Base-by-base conservation (phyloP, 2,329 filamentous ascomycete genomes). In the Fusarium ambrosium region DNA sequence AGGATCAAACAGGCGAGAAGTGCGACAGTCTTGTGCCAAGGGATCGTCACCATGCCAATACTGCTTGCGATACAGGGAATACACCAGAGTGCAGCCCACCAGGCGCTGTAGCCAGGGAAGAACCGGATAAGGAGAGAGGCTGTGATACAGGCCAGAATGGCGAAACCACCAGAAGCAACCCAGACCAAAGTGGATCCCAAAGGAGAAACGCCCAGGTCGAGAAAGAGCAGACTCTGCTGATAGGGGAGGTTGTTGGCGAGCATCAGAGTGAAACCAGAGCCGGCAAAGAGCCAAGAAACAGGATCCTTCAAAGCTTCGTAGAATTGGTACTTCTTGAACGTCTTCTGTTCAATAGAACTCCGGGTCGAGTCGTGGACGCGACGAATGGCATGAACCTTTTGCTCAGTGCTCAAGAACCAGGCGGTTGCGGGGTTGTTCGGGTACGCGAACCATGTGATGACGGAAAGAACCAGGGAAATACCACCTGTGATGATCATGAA, bases 181-280 rank as follows among this genome's bases (percentile, higher is more conserved):
- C 69, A 73, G 7, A 73, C 69, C n/a, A 73, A 8, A 1, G 71
- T 73, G 1, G 71, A 73, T 41, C 71, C 71, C 0, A 73, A 53
- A 4, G 59, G 20, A 9, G 71, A 71, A 11, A 73, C 71, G 2
- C 71, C 71, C 1, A 73, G 70, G 45, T 73, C 70, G 6, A 73
- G 43, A 13, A 71, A 71, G 14, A 73, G 56, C 2, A 73, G 55
- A 45, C 70, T 73, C 20, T 77, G 83, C 65, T 85, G 84, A 56
- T 85, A 85, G 3, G 84, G 83, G 16, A 81, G 65, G 8, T 82
- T 82, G 51, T 83, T 83, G 18, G 81, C 80, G 63, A 85, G 81
- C 74, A 85, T 84, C 48, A 85, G 80, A 4, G 79, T 77, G 29
- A 81, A 80, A 2, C 80, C 78, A 27, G 79, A 76, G 5, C 78